A percentile compares a stretch with the other conserved stretches of the same genome.
These are phyloP conservation scores for Trichoderma sp. DNA, from an alignment of 2,329 filamentous ascomycete genomes.

Conservation along the genomic window DNA sequence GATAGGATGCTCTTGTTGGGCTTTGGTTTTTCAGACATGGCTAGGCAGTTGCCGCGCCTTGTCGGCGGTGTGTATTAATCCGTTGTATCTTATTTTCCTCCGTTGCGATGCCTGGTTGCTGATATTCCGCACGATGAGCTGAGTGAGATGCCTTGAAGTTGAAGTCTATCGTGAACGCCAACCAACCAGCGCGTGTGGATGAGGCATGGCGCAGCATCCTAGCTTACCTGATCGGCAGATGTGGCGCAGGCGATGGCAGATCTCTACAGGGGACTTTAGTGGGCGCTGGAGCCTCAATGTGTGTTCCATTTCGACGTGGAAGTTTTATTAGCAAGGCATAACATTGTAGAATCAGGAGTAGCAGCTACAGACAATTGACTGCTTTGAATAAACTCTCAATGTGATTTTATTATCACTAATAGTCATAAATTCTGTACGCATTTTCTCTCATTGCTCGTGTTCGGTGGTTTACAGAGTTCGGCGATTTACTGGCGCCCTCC, in stretches of 20 bases:
- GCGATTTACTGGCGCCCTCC: not conserved
- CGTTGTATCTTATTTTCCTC: not conserved
- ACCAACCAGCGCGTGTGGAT: not conserved
- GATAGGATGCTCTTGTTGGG: conserved; percentile 36
- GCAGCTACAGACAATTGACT: not conserved
- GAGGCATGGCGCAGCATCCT: conserved; percentile 12
- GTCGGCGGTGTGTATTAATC: not conserved
- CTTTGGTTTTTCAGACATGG: conserved; percentile 17
- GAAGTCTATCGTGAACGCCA: not conserved
- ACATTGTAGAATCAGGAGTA: not conserved
- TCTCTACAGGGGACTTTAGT: not conserved
- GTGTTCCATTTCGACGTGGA: not conserved
- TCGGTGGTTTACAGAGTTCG: not conserved
- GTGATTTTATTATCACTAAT: rapidly evolving
- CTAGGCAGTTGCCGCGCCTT: not conserved
- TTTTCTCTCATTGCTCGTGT: not conserved
- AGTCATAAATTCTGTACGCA: not conserved
- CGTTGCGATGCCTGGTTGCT: not conserved
- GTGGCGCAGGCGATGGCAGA: conserved; percentile 13
- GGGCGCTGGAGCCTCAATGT: not conserved
- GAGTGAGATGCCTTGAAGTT: not conserved
- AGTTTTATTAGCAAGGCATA: not conserved
- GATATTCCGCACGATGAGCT: not conserved
- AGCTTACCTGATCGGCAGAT: conserved; percentile 10
- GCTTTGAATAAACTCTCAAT: not conserved